Evolutionary conservation across 331 rosid genomes (phyloP), one percentile per base, ranked within the genome.

Genomic region (Acacia concinna): DNA sequence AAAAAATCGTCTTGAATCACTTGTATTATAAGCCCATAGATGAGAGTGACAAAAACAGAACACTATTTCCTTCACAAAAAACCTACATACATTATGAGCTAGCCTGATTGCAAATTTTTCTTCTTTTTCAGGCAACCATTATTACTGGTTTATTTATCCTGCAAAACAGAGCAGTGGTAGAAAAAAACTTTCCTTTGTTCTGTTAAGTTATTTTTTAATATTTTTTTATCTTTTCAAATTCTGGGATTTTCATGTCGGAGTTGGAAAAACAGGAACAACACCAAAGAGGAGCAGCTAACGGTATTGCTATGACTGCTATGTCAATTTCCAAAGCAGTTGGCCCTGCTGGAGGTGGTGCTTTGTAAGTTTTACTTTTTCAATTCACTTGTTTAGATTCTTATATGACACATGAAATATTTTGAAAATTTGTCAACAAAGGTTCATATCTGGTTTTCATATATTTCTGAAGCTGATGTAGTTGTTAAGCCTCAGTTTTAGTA

Each of bases 151-250:
- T 90, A 63, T 92, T 90, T 88, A 74, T 94, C 74, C 49, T 90
- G 75, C 97, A 94, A 89, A 94, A 94, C 46, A 84, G 75, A 84
- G 94, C 85, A 14, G 97, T 92, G 97, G 98, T 94, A 92, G 84
- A 21, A 37, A 56, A 8, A 38, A 38, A 1, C 0, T 38, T 71
- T 34, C 63, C 25, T 52, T n/a, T 83, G 30, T 62, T 71, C 68
- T 64, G 46, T 57, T 68, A 28, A 35, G n/a, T n/a, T 73, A 17
- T 49, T 49, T 18, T 5, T 51, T 51, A 52, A 1, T 52, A 52
- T 30, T n/a, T 10, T 21, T 56, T 54, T 18, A 28, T 14, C 40
- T n/a, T 20, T n/a, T 41, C 41, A 59, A 46, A 37, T 63, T 37
- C 65, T 35, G 52, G 54, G 49, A 43, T 32, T 76, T 54, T 77